Evolutionary conservation across 129 eudicot species (phyloP).

Genomic region (Sambucus nigra): DNA sequence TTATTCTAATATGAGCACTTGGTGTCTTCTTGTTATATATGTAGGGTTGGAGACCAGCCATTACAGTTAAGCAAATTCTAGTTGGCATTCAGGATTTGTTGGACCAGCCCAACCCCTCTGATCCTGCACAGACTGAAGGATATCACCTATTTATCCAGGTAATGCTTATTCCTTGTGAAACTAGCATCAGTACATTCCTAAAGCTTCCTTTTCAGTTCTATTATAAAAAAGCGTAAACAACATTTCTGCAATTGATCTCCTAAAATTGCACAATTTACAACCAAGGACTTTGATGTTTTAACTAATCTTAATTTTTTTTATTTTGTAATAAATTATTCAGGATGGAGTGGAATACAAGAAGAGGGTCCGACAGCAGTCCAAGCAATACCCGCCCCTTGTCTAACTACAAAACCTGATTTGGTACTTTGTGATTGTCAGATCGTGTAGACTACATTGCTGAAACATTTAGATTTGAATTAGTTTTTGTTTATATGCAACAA

Average conservation of each 20-base stretch:
- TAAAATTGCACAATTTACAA: not conserved
- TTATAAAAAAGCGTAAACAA: too few species aligned
- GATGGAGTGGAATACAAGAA: conserved; percentile 46
- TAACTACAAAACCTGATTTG: not conserved
- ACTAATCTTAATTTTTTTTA: too few species aligned
- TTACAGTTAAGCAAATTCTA: conserved; percentile 85
- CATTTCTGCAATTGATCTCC: not conserved
- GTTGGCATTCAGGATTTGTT: conserved; percentile 89
- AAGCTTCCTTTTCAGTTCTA: too few species aligned
- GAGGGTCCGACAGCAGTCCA: conserved; percentile 55
- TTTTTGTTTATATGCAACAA: conserved; percentile 7
- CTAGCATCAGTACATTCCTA: too few species aligned
- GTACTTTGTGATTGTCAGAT: conserved; percentile 5
- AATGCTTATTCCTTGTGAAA: not conserved
- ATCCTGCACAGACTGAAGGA: conserved; percentile 90
- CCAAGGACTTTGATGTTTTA: too few species aligned
- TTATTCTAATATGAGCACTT: not conserved
- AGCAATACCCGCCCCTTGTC: conserved; percentile 44
- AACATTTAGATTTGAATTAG: not conserved
- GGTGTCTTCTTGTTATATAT: not conserved
- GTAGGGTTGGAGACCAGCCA: conserved; percentile 95
- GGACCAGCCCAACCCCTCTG: conserved; percentile 83
- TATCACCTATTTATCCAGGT: conserved; percentile 92
- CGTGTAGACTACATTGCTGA: not conserved
- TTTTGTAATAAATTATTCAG: conserved; percentile 21